Percentiles rank a stretch among this genome's conserved stretches.
phyloP scores from a whole-genome alignment of 2,329 filamentous ascomycete genomes.

The Emericellopsis atlantica region DNA sequence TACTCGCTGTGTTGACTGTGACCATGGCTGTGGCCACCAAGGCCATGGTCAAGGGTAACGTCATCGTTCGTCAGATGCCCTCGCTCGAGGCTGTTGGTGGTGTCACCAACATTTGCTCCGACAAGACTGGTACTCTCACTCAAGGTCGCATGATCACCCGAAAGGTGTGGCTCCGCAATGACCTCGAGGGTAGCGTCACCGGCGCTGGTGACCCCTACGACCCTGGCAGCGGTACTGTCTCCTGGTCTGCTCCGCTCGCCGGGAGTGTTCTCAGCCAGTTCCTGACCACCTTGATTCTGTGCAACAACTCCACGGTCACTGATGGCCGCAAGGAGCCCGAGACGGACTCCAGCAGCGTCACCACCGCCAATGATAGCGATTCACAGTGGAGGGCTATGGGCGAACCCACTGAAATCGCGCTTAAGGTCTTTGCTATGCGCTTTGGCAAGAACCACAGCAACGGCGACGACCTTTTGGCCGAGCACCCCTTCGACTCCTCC shows the following conservation, averaged over 20 bases:
- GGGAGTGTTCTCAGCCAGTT: constrained; percentile 31
- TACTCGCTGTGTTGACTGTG: constrained; percentile 59
- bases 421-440: constrained; percentile 61
- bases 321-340: constrained; percentile 32
- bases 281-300: constrained; percentile 43
- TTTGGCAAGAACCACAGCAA: constrained; percentile 40
- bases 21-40: constrained; percentile 57
- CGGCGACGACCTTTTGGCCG: constrained; percentile 39
- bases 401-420: constrained; percentile 61
- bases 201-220: constrained; percentile 47
- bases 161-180: constrained; percentile 47
- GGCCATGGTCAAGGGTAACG: constrained; percentile 50
- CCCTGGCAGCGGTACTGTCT: constrained; percentile 41
- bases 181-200: constrained; percentile 38
- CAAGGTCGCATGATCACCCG: constrained; percentile 55
- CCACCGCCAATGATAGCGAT: constrained; percentile 25
- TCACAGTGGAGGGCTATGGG: constrained; percentile 46
- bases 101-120: constrained; percentile 59
- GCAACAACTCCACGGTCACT: constrained; percentile 44
- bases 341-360: constrained; percentile 32
- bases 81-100: constrained; percentile 55
- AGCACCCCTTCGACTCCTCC: constrained; percentile 62
- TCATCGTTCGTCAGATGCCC: constrained; percentile 53
- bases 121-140: constrained; percentile 58
- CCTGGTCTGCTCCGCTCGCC: constrained; percentile 26